These are phyloP conservation scores for Picea sitchensis DNA, from an alignment of 75 land plant genomes.

Conservation along the genomic window DNA sequence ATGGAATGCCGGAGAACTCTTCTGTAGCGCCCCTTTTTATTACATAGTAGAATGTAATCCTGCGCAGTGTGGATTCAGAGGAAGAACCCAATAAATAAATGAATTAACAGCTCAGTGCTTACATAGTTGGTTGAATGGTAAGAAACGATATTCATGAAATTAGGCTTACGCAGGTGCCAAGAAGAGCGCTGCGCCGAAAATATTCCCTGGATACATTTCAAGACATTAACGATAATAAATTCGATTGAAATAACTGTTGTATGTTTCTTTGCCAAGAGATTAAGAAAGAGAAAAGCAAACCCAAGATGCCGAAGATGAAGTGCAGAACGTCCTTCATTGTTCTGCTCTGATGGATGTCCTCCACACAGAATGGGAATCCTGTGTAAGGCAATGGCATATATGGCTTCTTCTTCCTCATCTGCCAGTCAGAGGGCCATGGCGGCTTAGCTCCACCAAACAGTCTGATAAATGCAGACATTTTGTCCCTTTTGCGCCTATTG, in stretches of 20 bases:
- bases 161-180: conserved; percentile 23
- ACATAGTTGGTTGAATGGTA: neutral
- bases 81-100: neutral
- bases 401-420: too few relatives aligned
- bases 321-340: neutral
- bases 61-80: neutral
- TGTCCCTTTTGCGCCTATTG: too few relatives aligned
- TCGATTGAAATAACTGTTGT: neutral
- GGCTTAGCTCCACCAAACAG: too few relatives aligned
- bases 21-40: conserved; percentile 60
- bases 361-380: too few relatives aligned
- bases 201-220: neutral
- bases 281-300: neutral
- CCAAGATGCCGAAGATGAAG: neutral
- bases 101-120: neutral
- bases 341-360: neutral
- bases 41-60: conserved; percentile 54
- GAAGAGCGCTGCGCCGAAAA: conserved; percentile 19
- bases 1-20: conserved; percentile 70
- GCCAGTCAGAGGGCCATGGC: too few relatives aligned
- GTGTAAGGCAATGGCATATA: too few relatives aligned
- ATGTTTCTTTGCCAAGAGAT: neutral
- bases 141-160: neutral
- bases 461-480: too few relatives aligned
- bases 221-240: neutral